Conservation (phyloP, 306 rosid genomes). For the Pyrus pyrifolia region DNA sequence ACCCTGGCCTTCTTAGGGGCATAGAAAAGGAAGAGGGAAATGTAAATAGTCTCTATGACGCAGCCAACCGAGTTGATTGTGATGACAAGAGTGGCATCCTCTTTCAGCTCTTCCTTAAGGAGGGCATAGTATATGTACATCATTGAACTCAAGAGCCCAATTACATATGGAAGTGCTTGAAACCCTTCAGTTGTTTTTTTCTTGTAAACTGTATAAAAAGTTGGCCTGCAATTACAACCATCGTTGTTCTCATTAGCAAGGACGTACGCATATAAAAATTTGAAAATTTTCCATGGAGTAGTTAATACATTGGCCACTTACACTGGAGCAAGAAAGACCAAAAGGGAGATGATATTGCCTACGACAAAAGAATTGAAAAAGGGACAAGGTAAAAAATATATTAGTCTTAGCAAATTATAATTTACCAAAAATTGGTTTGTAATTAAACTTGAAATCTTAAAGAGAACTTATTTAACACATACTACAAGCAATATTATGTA, state of each 20-base stretch:
- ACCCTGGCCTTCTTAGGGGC: slow-evolving; percentile 69
- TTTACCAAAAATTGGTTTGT: not conserved
- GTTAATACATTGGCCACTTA: slow-evolving; percentile 27
- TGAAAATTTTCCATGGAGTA: not conserved
- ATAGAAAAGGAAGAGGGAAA: slow-evolving; percentile 51
- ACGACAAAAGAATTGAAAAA: not conserved
- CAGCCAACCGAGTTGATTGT: slow-evolving; percentile 82
- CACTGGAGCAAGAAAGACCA: slow-evolving; percentile 90
- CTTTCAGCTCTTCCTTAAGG: slow-evolving; percentile 52
- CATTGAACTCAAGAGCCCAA: slow-evolving; percentile 81
- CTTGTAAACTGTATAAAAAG: slow-evolving; percentile 71
- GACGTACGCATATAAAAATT: not conserved
- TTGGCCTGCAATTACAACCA: slow-evolving; percentile 44
- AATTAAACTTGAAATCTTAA: not conserved
- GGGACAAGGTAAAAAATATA: not conserved
- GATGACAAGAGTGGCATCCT: slow-evolving; percentile 58
- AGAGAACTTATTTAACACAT: not conserved
- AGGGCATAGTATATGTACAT: slow-evolving; percentile 85
- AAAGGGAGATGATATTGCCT: slow-evolving; percentile 83
- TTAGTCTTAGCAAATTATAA: not conserved
- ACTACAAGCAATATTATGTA: not conserved
- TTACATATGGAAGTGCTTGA: slow-evolving; percentile 76
- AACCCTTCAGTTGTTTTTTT: slow-evolving; percentile 74
- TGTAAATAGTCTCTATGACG: slow-evolving; percentile 55
- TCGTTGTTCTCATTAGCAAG: not conserved